Evolutionary conservation across 345 rosid genomes (phyloP), one percentile per base, ranked within the genome.

Genomic region (Combretum micranthum): DNA sequence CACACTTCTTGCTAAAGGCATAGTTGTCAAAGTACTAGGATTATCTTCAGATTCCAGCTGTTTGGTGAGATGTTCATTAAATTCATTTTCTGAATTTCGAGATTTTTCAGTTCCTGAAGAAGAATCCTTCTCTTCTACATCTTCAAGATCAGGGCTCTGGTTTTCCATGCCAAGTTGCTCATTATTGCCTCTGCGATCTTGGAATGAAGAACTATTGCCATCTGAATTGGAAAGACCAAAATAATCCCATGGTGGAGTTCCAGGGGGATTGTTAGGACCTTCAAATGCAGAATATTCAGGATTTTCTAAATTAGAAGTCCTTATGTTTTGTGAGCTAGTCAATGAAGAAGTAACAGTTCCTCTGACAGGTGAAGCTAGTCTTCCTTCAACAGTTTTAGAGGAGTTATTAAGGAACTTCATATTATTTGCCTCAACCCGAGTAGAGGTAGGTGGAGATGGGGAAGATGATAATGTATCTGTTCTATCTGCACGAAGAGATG

Each of bases 221-320:
- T 73, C 71, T 17, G 94, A 90, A 68, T 81, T 89, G 65, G 53
- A 69, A 66, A 75, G 81, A 56, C 77, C 85, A 75, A 93, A 89
- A 72, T 70, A 93, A 77, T 93, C 99, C 99, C 99, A 93, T 12
- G 71, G 84, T 13, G 86, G 82, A 42, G 80, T 70, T 65, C 74
- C 86, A 48, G 86, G 54, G 4, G 85, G 80, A 50, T 61, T 50
- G 21, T 79, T 52, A 51, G 94, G 77, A 64, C 65, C 78, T 62
- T 85, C 86, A 59, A 64, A 64, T 26, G 77, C 69, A 23, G 58
- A 79, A 55, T 79, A 32, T 62, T 85, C 86, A 23, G 77, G 69
- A 57, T 71, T 78, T 57, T 63, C 83, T 20, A 66, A 42, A 25
- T 74, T 73, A 64, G 65, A 71, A 53, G 81, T 69, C 8, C 82